Evolutionary conservation across 306 rosid genomes (phyloP).

Genomic region (Sesbania bispinosa): DNA sequence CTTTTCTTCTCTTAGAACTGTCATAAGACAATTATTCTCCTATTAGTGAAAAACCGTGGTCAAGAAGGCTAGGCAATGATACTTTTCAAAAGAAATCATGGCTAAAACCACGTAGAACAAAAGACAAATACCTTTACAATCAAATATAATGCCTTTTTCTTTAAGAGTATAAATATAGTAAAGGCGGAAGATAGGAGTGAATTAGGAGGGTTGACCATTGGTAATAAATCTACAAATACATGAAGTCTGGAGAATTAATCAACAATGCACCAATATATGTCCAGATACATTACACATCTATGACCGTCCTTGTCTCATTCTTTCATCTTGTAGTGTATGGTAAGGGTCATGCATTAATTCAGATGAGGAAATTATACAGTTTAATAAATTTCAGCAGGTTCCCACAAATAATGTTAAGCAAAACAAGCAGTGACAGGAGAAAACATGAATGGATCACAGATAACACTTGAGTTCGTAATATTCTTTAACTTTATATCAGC

Average conservation of each 20-base stretch:
- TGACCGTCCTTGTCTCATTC: background rate
- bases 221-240: background rate
- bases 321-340: background rate
- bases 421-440: background rate
- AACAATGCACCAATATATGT: background rate
- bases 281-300: background rate
- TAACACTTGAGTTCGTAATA: background rate
- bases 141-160: background rate
- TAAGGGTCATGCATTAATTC: background rate
- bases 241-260: background rate
- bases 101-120: background rate
- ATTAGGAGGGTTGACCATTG: background rate
- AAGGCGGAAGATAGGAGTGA: background rate
- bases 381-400: constrained; percentile 3
- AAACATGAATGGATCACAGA: constrained; percentile 8
- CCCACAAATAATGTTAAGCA: background rate
- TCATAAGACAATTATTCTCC: constrained; percentile 22
- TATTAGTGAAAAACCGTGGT: constrained; percentile 23
- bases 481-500: background rate
- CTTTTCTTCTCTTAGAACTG: constrained; percentile 83
- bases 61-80: background rate
- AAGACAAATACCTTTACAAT: background rate
- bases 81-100: background rate
- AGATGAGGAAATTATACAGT: background rate
- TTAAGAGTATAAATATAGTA: background rate